A percentile compares a stretch with the other conserved stretches of the same genome.
Evolutionary conservation across 2,329 filamentous ascomycete species (phyloP).

Genomic region (Clarireedia homoeocarpa): DNA sequence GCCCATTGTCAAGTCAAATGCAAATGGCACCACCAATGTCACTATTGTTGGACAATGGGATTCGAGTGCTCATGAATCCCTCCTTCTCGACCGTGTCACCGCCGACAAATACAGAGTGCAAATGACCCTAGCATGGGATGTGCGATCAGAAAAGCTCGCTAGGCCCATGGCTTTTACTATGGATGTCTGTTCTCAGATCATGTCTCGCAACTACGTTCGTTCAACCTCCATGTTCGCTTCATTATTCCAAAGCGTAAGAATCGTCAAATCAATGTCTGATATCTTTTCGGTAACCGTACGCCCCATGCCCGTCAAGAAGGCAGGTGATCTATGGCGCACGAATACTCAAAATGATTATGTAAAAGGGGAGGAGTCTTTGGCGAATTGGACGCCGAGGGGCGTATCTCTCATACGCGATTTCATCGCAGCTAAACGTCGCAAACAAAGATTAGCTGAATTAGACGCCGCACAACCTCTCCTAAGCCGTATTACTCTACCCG

Average conservation of each 20-base stretch:
- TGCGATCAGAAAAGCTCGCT: constrained; percentile 74
- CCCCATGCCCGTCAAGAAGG: constrained; percentile 82
- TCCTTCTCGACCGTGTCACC: constrained; percentile 89
- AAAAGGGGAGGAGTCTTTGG: constrained; percentile 85
- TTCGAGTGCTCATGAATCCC: constrained; percentile 81
- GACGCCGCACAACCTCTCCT: constrained; percentile 64
- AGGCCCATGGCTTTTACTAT: constrained; percentile 82
- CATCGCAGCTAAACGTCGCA: constrained; percentile 65
- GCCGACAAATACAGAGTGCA: constrained; percentile 90
- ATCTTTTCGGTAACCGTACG: constrained; percentile 84
- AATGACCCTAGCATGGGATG: constrained; percentile 78
- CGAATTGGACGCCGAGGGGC: constrained; percentile 79
- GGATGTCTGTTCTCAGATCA: constrained; percentile 73
- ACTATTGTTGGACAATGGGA: constrained; percentile 93
- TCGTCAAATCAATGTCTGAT: constrained; percentile 78
- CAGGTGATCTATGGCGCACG: constrained; percentile 92
- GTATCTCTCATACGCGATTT: constrained; percentile 89
- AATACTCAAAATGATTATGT: constrained; percentile 93
- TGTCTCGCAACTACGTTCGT: constrained; percentile 75
- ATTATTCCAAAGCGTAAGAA: constrained; percentile 75
- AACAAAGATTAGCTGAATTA: constrained; percentile 68
- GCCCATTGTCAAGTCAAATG: constrained; percentile 74
- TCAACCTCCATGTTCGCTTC: constrained; percentile 82
- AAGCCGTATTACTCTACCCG: constrained; percentile 41
- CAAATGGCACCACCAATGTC: constrained; percentile 83